Conservation (phyloP, 495 filamentous ascomycete genomes). For the Hypoxylon fragiforme region DNA sequence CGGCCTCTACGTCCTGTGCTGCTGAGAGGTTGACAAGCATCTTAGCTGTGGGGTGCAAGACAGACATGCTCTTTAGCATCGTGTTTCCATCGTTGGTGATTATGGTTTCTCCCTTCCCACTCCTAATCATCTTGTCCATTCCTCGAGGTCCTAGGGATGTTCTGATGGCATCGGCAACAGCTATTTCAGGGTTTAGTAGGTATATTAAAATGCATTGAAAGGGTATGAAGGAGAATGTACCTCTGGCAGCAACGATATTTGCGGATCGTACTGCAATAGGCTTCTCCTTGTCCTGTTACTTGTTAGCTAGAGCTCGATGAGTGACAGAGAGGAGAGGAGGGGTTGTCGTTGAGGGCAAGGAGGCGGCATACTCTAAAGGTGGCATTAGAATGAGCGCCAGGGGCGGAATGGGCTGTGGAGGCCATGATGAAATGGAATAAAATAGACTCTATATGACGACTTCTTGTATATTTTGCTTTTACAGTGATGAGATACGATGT, state of each 20-base stretch:
- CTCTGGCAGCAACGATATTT: conserved; percentile 96
- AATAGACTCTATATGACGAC: no score
- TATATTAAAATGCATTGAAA: conserved; percentile 1
- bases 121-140: conserved; percentile 99
- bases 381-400: conserved; percentile 62
- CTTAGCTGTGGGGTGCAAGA: conserved; percentile 97
- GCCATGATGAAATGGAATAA: conserved; percentile 66
- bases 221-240: conserved; percentile 51
- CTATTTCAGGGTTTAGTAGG: conserved; percentile 47
- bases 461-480: no score
- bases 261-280: conserved; percentile 90
- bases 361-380: conserved; percentile 72
- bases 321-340: no score
- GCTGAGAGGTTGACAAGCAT: conserved; percentile 98
- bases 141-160: conserved; percentile 64
- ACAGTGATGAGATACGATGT: no score
- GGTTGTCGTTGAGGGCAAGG: conserved; percentile 9
- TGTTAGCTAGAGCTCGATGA: conserved; percentile 46
- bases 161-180: conserved; percentile 95
- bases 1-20: conserved; percentile 97
- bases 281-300: conserved; percentile 91
- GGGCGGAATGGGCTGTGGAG: conserved; percentile 57
- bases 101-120: conserved; percentile 92
- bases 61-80: conserved; percentile 97
- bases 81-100: conserved; percentile 99